Base-by-base conservation (phyloP, 805 yeast genomes). In the Suhomyces pyralidae region DNA sequence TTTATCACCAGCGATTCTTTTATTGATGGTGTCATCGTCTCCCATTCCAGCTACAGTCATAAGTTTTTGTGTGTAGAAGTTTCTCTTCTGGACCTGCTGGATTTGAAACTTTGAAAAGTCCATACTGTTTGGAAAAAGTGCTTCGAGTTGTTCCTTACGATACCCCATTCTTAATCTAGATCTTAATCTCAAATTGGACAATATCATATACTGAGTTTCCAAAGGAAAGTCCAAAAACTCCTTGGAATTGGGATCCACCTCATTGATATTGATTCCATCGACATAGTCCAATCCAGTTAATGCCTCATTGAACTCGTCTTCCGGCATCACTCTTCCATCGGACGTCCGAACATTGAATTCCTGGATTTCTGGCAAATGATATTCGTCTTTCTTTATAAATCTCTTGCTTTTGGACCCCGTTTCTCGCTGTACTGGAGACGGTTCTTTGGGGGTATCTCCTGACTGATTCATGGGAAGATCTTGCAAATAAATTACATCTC, bases 121-220 rank as follows among this genome's bases (percentile, higher is more conserved):
- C 82, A 89, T 79, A 50, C 92, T 83, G 61, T 88, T 78, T 0
- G 97, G 96, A 61, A 93, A 94, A 51, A 90, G 71, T 4, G 81
- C 73, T 58, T 89, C 88, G 34, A 94, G 74, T 62, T 94, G 97
- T n/a, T 88, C 91, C 52, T 91, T 89, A 0, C 93, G 78, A 63
- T 88, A 92, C 1, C 99, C 99, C 96, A 94, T 86, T 71, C 99
- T 83, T 65, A 94, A 78, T 53, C 99, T 74, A 0, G 97, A 92
- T 55, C 90, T 80, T 24, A 91, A 71, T 52, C 99, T 69, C 14
- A 96, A 78, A 54, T 89, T 90, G 8, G 94, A 89, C 10, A 94
- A 71, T 3, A 90, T 82, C 81, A 91, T 90, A 64, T 94, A 94
- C 64, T 91, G 97, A 0, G 96, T 85, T 0, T 91, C 81, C 48